phyloP scores from a whole-genome alignment of 768 basidiomycete species.

The Suillus placidus region DNA sequence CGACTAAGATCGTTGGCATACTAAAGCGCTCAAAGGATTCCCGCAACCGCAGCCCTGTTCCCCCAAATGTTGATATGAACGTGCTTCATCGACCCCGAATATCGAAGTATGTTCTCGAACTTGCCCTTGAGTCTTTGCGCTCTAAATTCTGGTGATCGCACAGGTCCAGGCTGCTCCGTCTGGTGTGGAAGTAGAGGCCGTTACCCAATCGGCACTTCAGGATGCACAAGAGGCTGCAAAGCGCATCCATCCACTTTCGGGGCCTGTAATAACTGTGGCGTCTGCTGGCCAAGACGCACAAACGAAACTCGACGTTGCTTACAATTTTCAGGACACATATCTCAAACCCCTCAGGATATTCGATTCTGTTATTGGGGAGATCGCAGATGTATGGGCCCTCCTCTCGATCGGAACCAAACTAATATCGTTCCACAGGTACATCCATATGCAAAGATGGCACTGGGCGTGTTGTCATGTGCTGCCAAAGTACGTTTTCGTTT shows the following conservation, averaged over 20 bases:
- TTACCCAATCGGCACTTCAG: neutral
- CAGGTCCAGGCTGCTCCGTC: neutral
- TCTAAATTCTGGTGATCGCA: neutral
- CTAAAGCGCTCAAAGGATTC: neutral
- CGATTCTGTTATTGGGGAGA: neutral
- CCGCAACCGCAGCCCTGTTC: neutral
- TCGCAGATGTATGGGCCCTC: neutral
- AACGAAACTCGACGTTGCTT: neutral
- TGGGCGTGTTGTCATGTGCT: neutral
- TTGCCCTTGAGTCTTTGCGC: neutral
- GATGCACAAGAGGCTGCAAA: neutral
- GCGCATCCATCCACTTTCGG: neutral
- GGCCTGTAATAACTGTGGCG: neutral
- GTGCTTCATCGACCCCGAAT: neutral
- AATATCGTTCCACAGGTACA: neutral
- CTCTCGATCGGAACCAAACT: neutral
- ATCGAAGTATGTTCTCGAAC: neutral
- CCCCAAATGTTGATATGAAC: neutral
- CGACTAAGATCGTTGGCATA: neutral
- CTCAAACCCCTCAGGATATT: constrained; percentile 8
- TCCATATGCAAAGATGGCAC: constrained; percentile 12
- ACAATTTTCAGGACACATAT: neutral
- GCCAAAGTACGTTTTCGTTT: neutral
- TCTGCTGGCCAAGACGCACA: neutral
- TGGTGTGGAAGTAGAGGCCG: neutral